Conservation (phyloP, 2,329 filamentous ascomycete genomes). For the Pseudogymnoascus sp. region DNA sequence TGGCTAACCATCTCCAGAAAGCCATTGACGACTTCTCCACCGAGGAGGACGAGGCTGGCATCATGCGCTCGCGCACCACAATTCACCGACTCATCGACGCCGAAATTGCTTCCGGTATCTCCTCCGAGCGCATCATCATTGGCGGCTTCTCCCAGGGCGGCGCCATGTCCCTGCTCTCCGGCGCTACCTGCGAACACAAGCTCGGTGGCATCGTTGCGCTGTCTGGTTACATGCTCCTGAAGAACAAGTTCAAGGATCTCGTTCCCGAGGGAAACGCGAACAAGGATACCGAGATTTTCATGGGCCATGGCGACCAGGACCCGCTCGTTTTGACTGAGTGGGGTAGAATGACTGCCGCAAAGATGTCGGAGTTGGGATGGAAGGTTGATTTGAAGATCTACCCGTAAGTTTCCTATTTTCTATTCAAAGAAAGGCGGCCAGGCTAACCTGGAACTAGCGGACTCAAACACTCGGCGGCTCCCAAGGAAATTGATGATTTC, state of each 20-base stretch:
- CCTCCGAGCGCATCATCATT: constrained; percentile 72
- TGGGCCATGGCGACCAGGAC: constrained; percentile 80
- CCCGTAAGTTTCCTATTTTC: constrained; percentile 40
- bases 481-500: constrained; percentile 73
- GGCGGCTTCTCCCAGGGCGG: constrained; percentile 84
- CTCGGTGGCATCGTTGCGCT: constrained; percentile 83
- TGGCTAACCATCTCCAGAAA: constrained; percentile 25
- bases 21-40: constrained; percentile 36
- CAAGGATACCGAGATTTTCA: constrained; percentile 72
- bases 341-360: constrained; percentile 57
- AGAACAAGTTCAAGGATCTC: constrained; percentile 51
- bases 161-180: constrained; percentile 75
- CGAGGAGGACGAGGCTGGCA: constrained; percentile 62
- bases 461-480: constrained; percentile 67
- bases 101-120: constrained; percentile 74
- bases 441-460: constrained; percentile 36
- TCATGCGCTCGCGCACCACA: constrained; percentile 63
- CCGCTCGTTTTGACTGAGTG: constrained; percentile 60
- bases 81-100: constrained; percentile 71
- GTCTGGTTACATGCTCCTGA: constrained; percentile 71
- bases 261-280: constrained; percentile 50
- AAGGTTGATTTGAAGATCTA: constrained; percentile 71
- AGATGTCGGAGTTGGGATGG: constrained; percentile 60
- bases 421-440: background rate
- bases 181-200: constrained; percentile 62